Base-by-base conservation (phyloP, 2,329 filamentous ascomycete species). In the Colletotrichum tropicicola region DNA sequence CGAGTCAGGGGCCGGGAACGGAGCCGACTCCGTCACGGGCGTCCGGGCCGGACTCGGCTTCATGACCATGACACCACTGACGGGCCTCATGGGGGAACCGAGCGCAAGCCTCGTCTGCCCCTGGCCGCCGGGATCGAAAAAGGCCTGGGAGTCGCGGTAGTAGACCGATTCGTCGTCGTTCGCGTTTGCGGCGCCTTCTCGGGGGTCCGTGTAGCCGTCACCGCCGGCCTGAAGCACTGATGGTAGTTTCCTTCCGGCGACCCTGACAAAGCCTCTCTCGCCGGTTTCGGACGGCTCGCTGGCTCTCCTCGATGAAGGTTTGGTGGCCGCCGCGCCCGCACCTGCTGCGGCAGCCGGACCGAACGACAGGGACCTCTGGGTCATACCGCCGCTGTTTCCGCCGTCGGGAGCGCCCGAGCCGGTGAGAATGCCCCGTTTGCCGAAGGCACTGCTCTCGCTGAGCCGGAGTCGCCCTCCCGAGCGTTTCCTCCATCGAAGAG, bases 1-100 rank as follows among this genome's bases (percentile, higher is more conserved):
- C n/a, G 39, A 21, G 15, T 59, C 49, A 25, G 78, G 58, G 51
- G 78, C 76, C 25, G 76, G 70, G 59, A 86, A 86, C 0, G 85
- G 84, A 23, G 80, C 82, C 52, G 84, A 80, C 63, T 87, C 84
- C 61, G 86, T 85, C 15, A 91, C 78, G 1, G 89, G 86, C 4
- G 87, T 89, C 57, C 88, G 84, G 17, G 85, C 88, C 15, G 90
- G 90, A n/a, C 89, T 87, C n/a, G 87, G 84, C 66, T 88, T 83
- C 72, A 89, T 84, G 30, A 89, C 79, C n/a, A 85, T 83, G 4
- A 89, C 78, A 9, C 87, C 87, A 71, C 87, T 89, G 57, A 86
- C 82, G 28, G 86, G 86, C 47, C 86, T 82, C 85, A 89, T 89
- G 6, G 86, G 85, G 8, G 82, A 78, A 17, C 86, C 87, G 9